Base-by-base conservation (phyloP, 2,329 filamentous ascomycete species). In the Pestalotiopsis fici region DNA sequence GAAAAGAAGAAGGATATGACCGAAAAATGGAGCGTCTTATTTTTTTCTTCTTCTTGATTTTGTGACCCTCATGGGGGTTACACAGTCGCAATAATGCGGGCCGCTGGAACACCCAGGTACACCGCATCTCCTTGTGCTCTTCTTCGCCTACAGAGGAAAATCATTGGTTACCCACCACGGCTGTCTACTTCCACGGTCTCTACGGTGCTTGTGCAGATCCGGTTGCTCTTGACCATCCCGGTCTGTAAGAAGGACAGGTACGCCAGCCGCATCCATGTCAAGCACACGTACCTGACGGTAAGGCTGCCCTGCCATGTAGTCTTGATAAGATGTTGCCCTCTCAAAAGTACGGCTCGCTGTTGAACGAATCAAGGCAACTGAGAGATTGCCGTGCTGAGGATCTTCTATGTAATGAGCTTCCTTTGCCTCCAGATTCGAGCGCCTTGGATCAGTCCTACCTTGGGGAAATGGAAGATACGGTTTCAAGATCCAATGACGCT, bases 131-230 rank as follows among this genome's bases (percentile, higher is more conserved):
- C 37, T 31, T 43, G 37, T 59, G 55, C 13, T 37, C 57, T 23
- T 31, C 11, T 63, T 63, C 60, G 60, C 60, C 60, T 63, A 63
- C 4, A 5, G 27, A 18, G 39, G 28, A 31, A 25, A 63, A 21
- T 50, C 35, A 63, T 63, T 63, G 60, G 60, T n/a, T 63, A 31
- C 60, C 60, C 60, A 63, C n/a, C 31, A 37, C 21, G 59, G 28
- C 43, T 50, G 18, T 50, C 18, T 50, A 21, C 55, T n/a, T 23
- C 55, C 23, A 15, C 55, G 55, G 21, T 25, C 23, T 11, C 23
- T 23, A 57, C 13, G 13, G 55, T 15, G 13, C 23, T 28, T 57
- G 55, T 23, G 55, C 23, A 15, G 23, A 57, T 57, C 23, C 55
- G 27, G 21, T 18, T 57, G 23, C 23, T 15, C 23, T 27, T 57